These are phyloP conservation scores for Carpinus viminea DNA, from an alignment of 306 rosid genomes.

Conservation along the genomic window DNA sequence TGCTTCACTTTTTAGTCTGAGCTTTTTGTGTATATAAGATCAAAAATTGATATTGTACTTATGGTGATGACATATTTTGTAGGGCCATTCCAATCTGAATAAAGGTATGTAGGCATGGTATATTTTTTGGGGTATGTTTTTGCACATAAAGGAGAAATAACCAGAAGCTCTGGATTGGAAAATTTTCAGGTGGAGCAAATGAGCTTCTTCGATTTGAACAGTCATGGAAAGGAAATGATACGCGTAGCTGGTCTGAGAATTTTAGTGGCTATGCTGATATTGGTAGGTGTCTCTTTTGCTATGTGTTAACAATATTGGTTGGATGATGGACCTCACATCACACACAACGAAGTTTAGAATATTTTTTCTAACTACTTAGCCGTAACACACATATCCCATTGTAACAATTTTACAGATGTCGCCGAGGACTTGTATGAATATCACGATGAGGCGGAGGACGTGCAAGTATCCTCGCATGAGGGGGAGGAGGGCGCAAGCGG, in stretches of 20 bases:
- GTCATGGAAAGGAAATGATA: conserved; percentile 66
- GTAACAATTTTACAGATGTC: too few species aligned
- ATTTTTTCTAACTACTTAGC: too few species aligned
- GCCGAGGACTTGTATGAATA: too few species aligned
- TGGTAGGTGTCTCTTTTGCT: conserved; percentile 42
- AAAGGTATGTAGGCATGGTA: conserved; percentile 50
- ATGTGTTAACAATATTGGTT: not conserved
- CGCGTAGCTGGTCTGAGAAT: conserved; percentile 60
- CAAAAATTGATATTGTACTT: not conserved
- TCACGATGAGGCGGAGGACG: too few species aligned
- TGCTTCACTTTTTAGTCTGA: not conserved
- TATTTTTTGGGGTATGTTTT: not conserved
- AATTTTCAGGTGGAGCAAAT: conserved; percentile 37
- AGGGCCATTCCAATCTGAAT: conserved; percentile 91
- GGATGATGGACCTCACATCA: too few species aligned
- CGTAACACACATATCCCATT: too few species aligned
- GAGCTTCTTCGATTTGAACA: conserved; percentile 70
- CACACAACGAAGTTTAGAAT: too few species aligned
- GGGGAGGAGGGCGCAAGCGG: too few species aligned
- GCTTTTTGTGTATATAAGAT: not conserved
- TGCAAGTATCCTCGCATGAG: too few species aligned
- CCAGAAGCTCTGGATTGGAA: conserved; percentile 23
- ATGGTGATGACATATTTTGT: conserved; percentile 9
- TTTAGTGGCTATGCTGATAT: conserved; percentile 12
- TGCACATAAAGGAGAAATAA: not conserved